Percentiles rank a stretch among this genome's conserved stretches.
Conservation (phyloP, 768 basidiomycete species). For the Suillus subaureus region DNA sequence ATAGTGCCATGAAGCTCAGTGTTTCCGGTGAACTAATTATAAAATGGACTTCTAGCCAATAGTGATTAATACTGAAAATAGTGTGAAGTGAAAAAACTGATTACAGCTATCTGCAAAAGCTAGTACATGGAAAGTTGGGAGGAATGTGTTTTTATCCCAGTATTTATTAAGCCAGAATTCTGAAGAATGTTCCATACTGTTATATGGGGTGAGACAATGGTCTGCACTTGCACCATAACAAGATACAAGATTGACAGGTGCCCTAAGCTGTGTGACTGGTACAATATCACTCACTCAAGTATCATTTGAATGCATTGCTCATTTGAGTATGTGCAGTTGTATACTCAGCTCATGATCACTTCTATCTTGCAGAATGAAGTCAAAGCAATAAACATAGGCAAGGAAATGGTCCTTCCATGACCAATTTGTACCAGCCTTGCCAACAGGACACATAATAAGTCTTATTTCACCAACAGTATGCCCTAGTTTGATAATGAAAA, state of each 20-base stretch:
- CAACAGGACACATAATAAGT: slow-evolving; percentile 4
- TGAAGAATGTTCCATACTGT: slow-evolving; percentile 20
- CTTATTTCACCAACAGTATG: slow-evolving; percentile 9
- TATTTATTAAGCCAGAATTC: slow-evolving; percentile 31
- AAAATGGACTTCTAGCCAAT: neutral
- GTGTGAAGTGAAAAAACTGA: no score
- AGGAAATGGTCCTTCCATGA: slow-evolving; percentile 18
- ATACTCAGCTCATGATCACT: slow-evolving; percentile 20
- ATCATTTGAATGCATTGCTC: no score
- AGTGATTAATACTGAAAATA: no score
- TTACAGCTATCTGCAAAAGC: no score
- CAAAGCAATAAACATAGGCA: slow-evolving; percentile 29
- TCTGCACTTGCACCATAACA: slow-evolving; percentile 29
- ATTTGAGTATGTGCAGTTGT: neutral
- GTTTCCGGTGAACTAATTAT: neutral
- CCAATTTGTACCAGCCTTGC: neutral
- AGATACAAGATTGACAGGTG: slow-evolving; percentile 30
- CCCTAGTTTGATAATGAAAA: neutral
- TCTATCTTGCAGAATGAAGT: slow-evolving; percentile 12
- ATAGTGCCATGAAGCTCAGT: no score
- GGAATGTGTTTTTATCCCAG: no score
- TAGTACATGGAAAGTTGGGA: neutral
- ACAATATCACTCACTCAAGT: no score
- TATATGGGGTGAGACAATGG: slow-evolving; percentile 23
- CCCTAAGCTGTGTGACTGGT: neutral